A percentile compares a stretch with the other conserved stretches of the same genome.
These are phyloP conservation scores for Phaeodactylum tricornutum DNA, from an alignment of 108 stramenopile genomes.

Conservation along the genomic window DNA sequence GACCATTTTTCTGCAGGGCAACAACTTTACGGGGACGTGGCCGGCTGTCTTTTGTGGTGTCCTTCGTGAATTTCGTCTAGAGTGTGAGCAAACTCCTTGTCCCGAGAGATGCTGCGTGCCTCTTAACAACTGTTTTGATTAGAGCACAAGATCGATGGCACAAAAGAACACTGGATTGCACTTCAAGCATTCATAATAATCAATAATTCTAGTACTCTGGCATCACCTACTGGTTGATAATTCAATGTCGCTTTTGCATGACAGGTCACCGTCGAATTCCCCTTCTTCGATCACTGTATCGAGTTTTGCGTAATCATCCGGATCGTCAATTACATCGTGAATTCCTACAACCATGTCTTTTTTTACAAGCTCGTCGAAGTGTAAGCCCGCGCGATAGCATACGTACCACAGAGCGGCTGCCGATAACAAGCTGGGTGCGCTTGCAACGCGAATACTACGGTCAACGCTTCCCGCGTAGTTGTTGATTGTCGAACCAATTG, in stretches of 20 bases:
- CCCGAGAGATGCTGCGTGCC: no score
- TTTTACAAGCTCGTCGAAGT: conserved; percentile 54
- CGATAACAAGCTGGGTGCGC: conserved; percentile 57
- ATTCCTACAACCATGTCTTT: conserved; percentile 54
- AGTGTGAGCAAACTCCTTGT: no score
- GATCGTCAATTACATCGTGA: conserved; percentile 3
- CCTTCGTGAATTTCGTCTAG: no score
- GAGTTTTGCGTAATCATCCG: background rate
- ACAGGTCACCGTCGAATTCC: background rate
- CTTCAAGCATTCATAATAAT: background rate
- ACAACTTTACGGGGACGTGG: conserved; percentile 27
- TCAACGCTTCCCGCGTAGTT: conserved; percentile 61
- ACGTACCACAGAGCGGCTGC: conserved; percentile 54
- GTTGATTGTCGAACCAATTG: conserved; percentile 68
- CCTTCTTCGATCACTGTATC: background rate
- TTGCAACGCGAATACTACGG: conserved; percentile 54
- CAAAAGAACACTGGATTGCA: conserved; percentile 1
- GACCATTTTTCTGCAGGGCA: conserved; percentile 22
- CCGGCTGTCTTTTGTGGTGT: conserved; percentile 34
- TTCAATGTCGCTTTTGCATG: background rate
- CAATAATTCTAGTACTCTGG: background rate
- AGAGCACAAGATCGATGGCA: conserved; percentile 20
- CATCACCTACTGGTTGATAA: background rate
- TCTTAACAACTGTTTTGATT: no score
- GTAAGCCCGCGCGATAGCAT: conserved; percentile 57